These are phyloP conservation scores for Mortierella sp. DNA, from an alignment of 371 early-diverging fungal genomes.

Conservation along the genomic window DNA sequence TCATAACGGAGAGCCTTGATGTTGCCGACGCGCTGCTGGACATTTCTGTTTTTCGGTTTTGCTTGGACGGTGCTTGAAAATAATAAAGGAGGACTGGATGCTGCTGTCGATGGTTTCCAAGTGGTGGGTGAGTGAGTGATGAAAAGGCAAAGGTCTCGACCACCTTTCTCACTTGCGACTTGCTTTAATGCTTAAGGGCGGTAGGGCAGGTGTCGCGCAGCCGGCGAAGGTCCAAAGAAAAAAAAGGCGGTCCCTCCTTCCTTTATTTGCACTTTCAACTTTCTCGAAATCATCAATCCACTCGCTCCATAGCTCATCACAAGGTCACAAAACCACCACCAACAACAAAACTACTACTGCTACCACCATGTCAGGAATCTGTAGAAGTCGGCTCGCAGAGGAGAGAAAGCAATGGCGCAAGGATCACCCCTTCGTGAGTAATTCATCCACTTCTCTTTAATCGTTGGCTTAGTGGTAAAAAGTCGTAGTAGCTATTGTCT, in stretches of 20 bases:
- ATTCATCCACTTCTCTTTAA: slow-evolving; percentile 17
- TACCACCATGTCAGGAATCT: slow-evolving; percentile 72
- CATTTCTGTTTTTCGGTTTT: slow-evolving; percentile 19
- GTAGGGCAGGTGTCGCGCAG: neutral
- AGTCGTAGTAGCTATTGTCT: neutral
- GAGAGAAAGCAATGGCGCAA: slow-evolving; percentile 98
- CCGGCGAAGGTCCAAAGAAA: neutral
- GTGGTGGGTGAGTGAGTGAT: neutral
- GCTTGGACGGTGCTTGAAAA: neutral
- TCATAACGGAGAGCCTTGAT: slow-evolving; percentile 53
- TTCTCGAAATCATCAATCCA: neutral
- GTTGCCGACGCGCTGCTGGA: slow-evolving; percentile 39
- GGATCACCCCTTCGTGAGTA: slow-evolving; percentile 91
- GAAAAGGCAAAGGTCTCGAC: neutral
- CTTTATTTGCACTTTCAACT: neutral
- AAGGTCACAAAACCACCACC: neutral
- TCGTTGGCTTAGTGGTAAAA: neutral
- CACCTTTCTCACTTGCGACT: neutral
- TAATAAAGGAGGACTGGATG: neutral
- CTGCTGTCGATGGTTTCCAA: neutral
- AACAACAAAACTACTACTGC: slow-evolving; percentile 7
- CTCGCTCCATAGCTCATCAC: neutral
- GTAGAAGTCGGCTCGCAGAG: slow-evolving; percentile 86
- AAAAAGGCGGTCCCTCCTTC: slow-evolving; percentile 7
- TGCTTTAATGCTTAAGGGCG: neutral